These are phyloP conservation scores for Picea mariana DNA, from an alignment of 83 land plant genomes.

Conservation along the genomic window DNA sequence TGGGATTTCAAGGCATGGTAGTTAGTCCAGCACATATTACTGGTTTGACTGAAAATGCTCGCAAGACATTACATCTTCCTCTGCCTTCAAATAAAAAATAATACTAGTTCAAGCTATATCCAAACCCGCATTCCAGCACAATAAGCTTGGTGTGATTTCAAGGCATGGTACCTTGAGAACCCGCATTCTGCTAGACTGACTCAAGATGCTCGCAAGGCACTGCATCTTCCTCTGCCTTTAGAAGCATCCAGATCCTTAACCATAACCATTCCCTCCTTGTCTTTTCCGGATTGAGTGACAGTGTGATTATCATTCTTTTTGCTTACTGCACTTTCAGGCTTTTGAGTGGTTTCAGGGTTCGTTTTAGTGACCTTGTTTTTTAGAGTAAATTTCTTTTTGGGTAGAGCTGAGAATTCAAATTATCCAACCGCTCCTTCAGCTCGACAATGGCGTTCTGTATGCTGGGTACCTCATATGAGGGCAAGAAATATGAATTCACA, in stretches of 20 bases:
- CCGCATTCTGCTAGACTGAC: too few relatives aligned
- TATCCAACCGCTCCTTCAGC: conserved; percentile 55
- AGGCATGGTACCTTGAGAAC: neutral
- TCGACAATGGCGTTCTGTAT: conserved; percentile 58
- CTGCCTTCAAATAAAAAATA: conserved; percentile 15
- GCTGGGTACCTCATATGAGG: conserved; percentile 77
- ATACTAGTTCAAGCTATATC: neutral
- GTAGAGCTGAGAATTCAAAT: conserved; percentile 45
- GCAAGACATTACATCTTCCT: neutral
- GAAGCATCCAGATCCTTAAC: conserved; percentile 47
- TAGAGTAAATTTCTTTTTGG: conserved; percentile 90
- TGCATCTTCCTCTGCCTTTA: conserved; percentile 30
- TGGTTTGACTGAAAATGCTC: neutral
- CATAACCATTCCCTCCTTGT: conserved; percentile 31
- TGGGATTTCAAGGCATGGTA: neutral
- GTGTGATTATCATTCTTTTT: neutral
- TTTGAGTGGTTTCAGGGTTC: neutral
- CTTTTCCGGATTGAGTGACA: neutral
- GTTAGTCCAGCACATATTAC: neutral
- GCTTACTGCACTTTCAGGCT: conserved; percentile 5
- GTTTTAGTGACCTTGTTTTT: conserved; percentile 47
- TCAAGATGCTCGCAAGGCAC: too few relatives aligned
- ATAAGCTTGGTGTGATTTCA: neutral
- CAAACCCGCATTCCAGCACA: neutral
- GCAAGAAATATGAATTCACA: conserved; percentile 74